Evolutionary conservation across 352 stramenopile genomes (phyloP), one percentile per base, ranked within the genome.

Genomic region (Phytophthora pluvialis): DNA sequence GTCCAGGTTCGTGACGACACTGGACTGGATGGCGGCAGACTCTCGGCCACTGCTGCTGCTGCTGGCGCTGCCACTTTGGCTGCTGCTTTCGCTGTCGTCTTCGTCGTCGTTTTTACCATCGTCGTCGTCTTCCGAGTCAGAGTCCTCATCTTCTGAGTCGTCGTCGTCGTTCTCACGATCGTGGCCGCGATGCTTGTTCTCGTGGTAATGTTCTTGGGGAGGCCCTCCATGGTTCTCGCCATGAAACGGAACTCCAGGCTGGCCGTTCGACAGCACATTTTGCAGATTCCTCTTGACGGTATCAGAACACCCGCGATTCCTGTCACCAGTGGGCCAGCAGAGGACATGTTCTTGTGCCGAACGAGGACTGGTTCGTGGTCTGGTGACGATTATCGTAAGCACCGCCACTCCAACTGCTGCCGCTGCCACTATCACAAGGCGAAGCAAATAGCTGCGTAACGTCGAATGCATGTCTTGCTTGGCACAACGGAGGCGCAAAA

Each of bases 1-100:
- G 29, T 59, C 67, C 43, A 75, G 52, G 47, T 53, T 68, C 28
- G 70, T 60, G 10, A 79, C 12, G 32, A 75, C 57, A 61, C 56
- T 79, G 28, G 60, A 69, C 56, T 64, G 51, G 36, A 68, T 69
- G 21, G 58, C 44, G 33, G 33, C 38, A 51, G 52, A 28, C 33
- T 65, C 54, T 18, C 12, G 31, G 15, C 35, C 47, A 39, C n/a
- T 52, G 8, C 29, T n/a, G 45, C 18, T 21, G 21, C 21, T 21
- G 21, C 21, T 21, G 21, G 38, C 26, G 16, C 35, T 64, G 45
- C 32, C 8, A 11, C 32, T 54, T 50, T 55, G 43, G 18, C 39
- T 61, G 39, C 36, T 35, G 45, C 28, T 57, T 21, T 58, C 50
- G 13, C n/a, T 61, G 15, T 58, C 46, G 25, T 60, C 28, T 4